Percentiles rank a stretch among this genome's conserved stretches.
Conservation (phyloP, 2,329 filamentous ascomycete species). For the Colletotrichum sp. region DNA sequence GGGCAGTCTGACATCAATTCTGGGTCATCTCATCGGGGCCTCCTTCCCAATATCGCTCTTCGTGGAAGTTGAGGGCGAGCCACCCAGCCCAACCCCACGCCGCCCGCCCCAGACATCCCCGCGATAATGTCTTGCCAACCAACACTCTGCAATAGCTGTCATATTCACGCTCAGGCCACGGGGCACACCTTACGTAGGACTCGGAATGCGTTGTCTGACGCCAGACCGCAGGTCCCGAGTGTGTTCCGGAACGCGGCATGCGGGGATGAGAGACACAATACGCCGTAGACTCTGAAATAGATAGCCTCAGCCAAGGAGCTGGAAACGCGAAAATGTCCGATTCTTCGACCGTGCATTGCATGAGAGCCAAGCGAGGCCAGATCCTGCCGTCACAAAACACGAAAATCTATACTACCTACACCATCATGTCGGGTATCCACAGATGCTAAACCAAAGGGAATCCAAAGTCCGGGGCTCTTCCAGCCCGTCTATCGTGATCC, state of each 20-base stretch:
- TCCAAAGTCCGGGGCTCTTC: background rate
- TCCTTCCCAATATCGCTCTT: background rate
- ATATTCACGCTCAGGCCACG: background rate
- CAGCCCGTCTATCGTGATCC: slow-evolving; percentile 4
- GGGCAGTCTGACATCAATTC: background rate
- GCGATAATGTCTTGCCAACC: background rate
- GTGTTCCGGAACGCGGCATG: background rate
- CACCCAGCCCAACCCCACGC: background rate
- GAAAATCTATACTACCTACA: background rate
- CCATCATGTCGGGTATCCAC: slow-evolving; percentile 13
- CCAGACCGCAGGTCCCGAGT: background rate
- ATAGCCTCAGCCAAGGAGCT: background rate
- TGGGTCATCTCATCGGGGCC: background rate
- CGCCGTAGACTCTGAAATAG: background rate
- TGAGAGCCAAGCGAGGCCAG: background rate
- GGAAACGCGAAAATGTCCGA: slow-evolving; percentile 17
- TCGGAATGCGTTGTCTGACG: background rate
- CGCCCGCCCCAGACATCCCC: background rate
- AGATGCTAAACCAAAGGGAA: slow-evolving; percentile 13
- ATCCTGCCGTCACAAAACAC: background rate
- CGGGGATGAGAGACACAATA: background rate
- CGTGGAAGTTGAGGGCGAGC: background rate
- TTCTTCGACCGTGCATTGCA: background rate
- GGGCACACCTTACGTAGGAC: background rate
- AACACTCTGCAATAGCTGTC: background rate